phyloP scores from a whole-genome alignment of 768 basidiomycete genomes.

The Boletales sp. region DNA sequence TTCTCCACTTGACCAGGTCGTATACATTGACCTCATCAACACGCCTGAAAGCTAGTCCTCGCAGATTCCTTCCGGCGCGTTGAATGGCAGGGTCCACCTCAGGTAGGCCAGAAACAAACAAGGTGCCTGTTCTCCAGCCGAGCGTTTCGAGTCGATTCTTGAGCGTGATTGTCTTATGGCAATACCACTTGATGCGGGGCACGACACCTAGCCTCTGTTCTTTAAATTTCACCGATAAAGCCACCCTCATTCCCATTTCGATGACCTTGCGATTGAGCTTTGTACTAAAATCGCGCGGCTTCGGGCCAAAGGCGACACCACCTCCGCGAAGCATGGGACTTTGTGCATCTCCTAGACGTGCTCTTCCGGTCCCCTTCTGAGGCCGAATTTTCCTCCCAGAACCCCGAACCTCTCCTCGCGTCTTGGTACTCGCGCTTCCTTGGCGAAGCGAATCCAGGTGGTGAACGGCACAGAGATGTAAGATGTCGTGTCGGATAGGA shows the following conservation, averaged over 20 bases:
- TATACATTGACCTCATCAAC: constrained; percentile 73
- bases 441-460: constrained; percentile 87
- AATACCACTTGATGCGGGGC: constrained; percentile 66
- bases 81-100: constrained; percentile 51
- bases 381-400: constrained; percentile 86
- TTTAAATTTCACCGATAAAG: constrained; percentile 77
- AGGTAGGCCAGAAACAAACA: constrained; percentile 70
- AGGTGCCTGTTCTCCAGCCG: constrained; percentile 62
- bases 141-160: constrained; percentile 57
- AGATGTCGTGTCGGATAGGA: constrained; percentile 86
- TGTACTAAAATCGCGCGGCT: constrained; percentile 88
- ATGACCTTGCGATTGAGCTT: constrained; percentile 91
- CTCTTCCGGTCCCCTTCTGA: constrained; percentile 89
- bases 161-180: constrained; percentile 67
- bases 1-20: constrained; percentile 80
- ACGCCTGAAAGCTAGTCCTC: constrained; percentile 59
- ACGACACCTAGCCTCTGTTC: constrained; percentile 76
- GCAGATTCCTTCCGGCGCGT: constrained; percentile 68
- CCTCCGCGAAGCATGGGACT: constrained; percentile 88
- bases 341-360: constrained; percentile 86
- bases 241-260: constrained; percentile 89
- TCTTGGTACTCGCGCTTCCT: constrained; percentile 90
- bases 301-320: constrained; percentile 88
- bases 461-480: constrained; percentile 89
- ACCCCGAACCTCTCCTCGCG: constrained; percentile 83